phyloP scores from a whole-genome alignment of 208 protist species.

The Trypanosoma melophagium region DNA sequence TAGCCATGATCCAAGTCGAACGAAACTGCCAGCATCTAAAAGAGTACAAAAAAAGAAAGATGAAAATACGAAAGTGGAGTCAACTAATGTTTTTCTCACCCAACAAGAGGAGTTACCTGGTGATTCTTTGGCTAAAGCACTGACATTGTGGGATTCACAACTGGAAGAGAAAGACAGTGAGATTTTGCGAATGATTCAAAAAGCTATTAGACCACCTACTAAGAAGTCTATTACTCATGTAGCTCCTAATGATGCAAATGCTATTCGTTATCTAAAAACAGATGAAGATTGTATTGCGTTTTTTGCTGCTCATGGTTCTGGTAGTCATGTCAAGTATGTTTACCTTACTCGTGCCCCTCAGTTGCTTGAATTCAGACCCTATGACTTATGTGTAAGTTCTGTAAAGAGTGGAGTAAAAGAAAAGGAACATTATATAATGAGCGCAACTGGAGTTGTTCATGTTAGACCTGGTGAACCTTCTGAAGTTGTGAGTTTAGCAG shows the following conservation, averaged over 20 bases:
- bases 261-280: conserved; percentile 79
- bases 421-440: conserved; percentile 94
- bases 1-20: conserved; percentile 31
- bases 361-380: conserved; percentile 88
- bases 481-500: conserved; percentile 89
- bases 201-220: conserved; percentile 60
- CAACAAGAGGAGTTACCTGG: background rate
- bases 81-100: background rate
- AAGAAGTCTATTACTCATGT: conserved; percentile 49
- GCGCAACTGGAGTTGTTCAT: conserved; percentile 92
- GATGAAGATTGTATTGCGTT: conserved; percentile 93
- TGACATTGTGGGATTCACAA: conserved; percentile 24
- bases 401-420: conserved; percentile 65
- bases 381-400: conserved; percentile 87
- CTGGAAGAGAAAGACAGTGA: conserved; percentile 78
- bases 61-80: background rate
- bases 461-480: conserved; percentile 84
- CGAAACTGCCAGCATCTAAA: conserved; percentile 10
- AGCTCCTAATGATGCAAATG: conserved; percentile 82
- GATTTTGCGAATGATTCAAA: conserved; percentile 83
- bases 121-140: conserved; percentile 1
- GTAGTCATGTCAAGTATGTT: conserved; percentile 92
- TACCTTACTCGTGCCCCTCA: conserved; percentile 82
- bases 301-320: conserved; percentile 89
- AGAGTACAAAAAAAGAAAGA: conserved; percentile 16